Evolutionary conservation across 2,329 filamentous ascomycete genomes (phyloP), one percentile per base, ranked within the genome.

Genomic region (Rhinocladiella similis): DNA sequence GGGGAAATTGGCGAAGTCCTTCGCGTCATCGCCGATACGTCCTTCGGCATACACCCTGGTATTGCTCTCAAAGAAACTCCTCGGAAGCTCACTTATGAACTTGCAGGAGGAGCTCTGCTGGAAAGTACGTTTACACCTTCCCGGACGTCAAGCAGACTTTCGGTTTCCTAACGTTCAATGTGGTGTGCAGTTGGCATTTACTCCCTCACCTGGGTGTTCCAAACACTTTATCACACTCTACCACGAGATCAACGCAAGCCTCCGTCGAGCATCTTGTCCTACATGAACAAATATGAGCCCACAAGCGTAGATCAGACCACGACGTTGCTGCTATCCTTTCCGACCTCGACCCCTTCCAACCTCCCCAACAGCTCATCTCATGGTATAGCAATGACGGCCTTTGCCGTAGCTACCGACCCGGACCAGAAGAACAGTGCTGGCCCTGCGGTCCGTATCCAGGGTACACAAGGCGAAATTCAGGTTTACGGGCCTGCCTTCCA

Each of bases 141-240:
- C 13, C 27, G 18, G 14, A 18, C 12, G 13, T 5, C 12, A 27
- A 38, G 47, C 3, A 20, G 49, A 27, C 25, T 27, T 27, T 27
- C 25, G 25, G 25, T 27, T 27, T 7, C 36, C 22, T 25, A n/a
- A 38, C 16, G 3, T 14, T 49, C 12, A 49, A 20, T 35, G 27
- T 14, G 4, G 47, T 1, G 18, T 72, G 73, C 25, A 27, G 25
- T 96, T 54, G 91, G 91, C 60, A 88, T 96, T 73, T 96, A 96
- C 76, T 84, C 89, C 45, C 75, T 96, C 60, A 95, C 90, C 27
- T 96, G 91, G 91, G 82, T 96, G 27, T 96, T 96, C 74, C 50
- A 63, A 60, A 64, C 48, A 16, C 59, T 60, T 51, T 65, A 56
- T 49, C 89, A 91, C 72, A 83, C 88, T 3, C 87, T 92, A 67